Conservation (phyloP, 495 filamentous ascomycete genomes). For the Aspergillus steynii region DNA sequence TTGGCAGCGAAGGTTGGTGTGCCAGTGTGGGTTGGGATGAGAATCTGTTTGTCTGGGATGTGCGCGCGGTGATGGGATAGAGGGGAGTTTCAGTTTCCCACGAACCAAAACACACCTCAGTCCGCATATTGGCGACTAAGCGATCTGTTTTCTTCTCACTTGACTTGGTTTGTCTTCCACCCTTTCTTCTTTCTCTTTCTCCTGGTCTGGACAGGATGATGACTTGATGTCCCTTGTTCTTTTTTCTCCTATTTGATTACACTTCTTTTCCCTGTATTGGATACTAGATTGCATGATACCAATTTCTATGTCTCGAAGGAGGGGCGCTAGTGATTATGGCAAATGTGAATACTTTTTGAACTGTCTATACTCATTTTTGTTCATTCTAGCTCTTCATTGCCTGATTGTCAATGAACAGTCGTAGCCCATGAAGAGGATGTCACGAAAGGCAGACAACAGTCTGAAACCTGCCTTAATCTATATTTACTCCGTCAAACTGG, state of each 20-base stretch:
- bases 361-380: neutral
- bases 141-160: neutral
- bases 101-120: neutral
- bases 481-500: neutral
- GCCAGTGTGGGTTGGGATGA: constrained; percentile 95
- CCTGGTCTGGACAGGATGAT: neutral
- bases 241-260: constrained; percentile 7
- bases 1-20: constrained; percentile 93
- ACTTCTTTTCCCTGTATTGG: constrained; percentile 21
- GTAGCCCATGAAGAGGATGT: neutral
- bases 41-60: constrained; percentile 87
- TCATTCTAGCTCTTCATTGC: neutral
- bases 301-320: constrained; percentile 10
- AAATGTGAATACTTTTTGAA: constrained; percentile 5
- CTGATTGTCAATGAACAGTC: neutral
- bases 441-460: neutral
- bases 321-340: neutral
- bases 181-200: neutral
- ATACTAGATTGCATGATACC: constrained; percentile 34
- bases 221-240: constrained; percentile 1
- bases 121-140: neutral
- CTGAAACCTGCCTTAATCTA: neutral
- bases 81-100: neutral
- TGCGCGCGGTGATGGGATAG: constrained; percentile 61
- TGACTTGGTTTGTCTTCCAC: neutral